Evolutionary conservation across 2,329 filamentous ascomycete genomes (phyloP).

Genomic region (Zymoseptoria tritici): DNA sequence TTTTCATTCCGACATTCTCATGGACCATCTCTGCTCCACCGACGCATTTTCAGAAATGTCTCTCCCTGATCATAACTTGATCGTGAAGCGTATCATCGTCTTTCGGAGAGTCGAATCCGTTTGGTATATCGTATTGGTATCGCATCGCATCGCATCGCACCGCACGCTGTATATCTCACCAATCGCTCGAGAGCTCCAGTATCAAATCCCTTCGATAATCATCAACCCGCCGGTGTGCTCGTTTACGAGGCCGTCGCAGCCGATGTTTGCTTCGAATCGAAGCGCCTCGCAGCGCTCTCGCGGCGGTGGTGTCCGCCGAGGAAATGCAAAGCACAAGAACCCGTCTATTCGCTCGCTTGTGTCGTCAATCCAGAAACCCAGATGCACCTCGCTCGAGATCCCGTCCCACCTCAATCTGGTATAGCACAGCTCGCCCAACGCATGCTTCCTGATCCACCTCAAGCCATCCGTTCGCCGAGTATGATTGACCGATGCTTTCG

Average conservation of each 20-base stretch:
- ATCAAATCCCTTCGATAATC: not conserved
- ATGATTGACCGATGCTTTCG: not conserved
- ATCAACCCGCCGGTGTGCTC: too few relatives aligned
- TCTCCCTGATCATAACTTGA: too few relatives aligned
- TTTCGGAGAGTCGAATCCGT: not conserved
- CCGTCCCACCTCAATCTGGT: not conserved
- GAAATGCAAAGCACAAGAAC: not conserved
- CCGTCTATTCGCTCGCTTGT: not conserved
- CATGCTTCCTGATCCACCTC: too few relatives aligned
- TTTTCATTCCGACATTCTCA: too few relatives aligned
- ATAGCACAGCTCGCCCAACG: not conserved
- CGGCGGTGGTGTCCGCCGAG: not conserved
- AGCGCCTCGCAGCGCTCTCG: too few relatives aligned
- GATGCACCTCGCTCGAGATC: not conserved
- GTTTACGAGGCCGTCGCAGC: too few relatives aligned
- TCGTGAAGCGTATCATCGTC: too few relatives aligned
- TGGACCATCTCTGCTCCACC: too few relatives aligned
- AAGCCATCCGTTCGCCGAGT: too few relatives aligned
- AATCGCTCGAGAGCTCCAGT: not conserved
- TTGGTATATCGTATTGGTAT: not conserved
- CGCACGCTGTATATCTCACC: not conserved
- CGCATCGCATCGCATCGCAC: not conserved
- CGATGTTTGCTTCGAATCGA: too few relatives aligned
- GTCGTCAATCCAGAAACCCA: not conserved
- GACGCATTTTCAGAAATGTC: too few relatives aligned